These are phyloP conservation scores for Pascua sp. DNA, from an alignment of 1,284 basidiomycete genomes.

Conservation along the genomic window DNA sequence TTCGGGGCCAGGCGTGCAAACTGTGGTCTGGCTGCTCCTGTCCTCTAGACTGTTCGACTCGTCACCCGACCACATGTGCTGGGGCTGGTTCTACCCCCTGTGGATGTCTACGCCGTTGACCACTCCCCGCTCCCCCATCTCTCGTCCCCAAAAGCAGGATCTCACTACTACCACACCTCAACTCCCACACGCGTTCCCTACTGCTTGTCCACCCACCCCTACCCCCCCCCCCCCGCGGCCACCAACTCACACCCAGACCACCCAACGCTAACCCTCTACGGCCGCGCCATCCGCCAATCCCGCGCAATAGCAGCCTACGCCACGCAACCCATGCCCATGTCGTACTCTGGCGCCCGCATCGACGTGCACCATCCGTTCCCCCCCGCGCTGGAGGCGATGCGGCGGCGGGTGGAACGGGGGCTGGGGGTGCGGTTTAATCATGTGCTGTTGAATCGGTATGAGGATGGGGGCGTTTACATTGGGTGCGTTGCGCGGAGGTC, in stretches of 20 bases:
- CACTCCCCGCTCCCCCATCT: conserved; percentile 12
- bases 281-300: conserved; percentile 53
- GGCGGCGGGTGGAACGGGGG: conserved; percentile 43
- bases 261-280: conserved; percentile 57
- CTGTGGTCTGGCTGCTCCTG: too few species aligned
- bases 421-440: conserved; percentile 55
- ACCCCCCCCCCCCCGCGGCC: neutral
- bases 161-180: too few species aligned
- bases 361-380: conserved; percentile 51
- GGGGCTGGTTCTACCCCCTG: too few species aligned
- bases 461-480: conserved; percentile 53
- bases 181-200: too few species aligned
- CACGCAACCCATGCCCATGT: conserved; percentile 45
- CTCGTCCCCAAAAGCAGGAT: too few species aligned
- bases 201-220: neutral
- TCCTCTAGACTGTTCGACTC: too few species aligned
- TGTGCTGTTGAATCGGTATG: conserved; percentile 56
- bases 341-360: conserved; percentile 52
- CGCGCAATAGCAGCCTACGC: conserved; percentile 55
- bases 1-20: too few species aligned
- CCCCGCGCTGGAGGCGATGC: conserved; percentile 49
- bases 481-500: too few species aligned
- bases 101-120: too few species aligned
- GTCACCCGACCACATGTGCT: too few species aligned
- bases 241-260: conserved; percentile 38